Evolutionary conservation across 345 rosid genomes (phyloP), one percentile per base, ranked within the genome.

Genomic region (Microcos paniculata): DNA sequence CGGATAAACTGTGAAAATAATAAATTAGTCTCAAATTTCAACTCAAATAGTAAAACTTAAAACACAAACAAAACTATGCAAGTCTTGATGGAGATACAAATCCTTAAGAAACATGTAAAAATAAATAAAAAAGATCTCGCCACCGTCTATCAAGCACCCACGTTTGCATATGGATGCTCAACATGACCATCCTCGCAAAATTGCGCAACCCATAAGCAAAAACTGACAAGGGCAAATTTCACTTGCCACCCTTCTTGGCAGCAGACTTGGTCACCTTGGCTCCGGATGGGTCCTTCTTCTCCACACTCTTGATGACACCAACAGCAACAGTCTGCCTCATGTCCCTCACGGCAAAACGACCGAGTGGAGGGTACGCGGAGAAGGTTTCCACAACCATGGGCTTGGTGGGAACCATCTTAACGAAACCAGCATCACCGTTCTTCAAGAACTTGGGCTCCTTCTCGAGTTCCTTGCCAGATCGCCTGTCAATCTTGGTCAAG

Each of bases 321-420:
- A 70, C 73, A 70, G 86, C 88, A 2, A 92, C 97, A 0, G 97
- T 92, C 85, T 92, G 97, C 10, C 97, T 87, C 95, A 92, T 92
- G 80, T 92, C 97, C 84, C 97, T 85, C 56, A 92, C 95, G 0
- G 97, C 95, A 46, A 92, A 92, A 23, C 97, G 89, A 8, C 97
- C 97, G 16, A 92, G 91, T 0, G 97, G 97, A 4, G 97, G 95
- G 76, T 92, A 92, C 76, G 71, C 86, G 0, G 94, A 85, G 88
- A 92, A 92, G 0, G 97, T 92, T 80, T 92, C 97, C 0, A 92
- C 97, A 6, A 92, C 97, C 97, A 92, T 92, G 69, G 97, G 97
- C 86, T 92, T 92, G 77, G 90, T 87, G 16, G 97, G 97, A 77
- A 88, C 57, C 97, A n/a, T n/a, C n/a, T n/a, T n/a, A n/a, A n/a